Conservation (phyloP, 2,329 filamentous ascomycete species). For the Penicillium vulpinum region DNA sequence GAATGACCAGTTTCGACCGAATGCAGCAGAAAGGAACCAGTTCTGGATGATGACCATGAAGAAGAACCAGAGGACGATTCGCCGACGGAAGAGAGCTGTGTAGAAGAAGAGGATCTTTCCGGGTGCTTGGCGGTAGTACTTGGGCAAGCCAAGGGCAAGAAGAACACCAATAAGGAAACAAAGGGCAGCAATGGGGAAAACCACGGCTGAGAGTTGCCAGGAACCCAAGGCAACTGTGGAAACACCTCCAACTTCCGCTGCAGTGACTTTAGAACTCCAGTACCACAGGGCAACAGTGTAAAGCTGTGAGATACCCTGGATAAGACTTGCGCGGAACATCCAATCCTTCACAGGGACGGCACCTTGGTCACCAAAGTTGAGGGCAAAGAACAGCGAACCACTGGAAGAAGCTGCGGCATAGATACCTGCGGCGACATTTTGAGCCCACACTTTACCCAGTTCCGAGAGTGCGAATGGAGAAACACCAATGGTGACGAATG, state of each 20-base stretch:
- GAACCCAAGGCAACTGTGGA: conserved; percentile 40
- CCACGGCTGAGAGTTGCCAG: conserved; percentile 54
- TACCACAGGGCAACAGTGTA: conserved; percentile 67
- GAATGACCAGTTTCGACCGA: conserved; percentile 67
- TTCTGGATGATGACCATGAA: conserved; percentile 65
- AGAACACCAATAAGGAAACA: conserved; percentile 58
- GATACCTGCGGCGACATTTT: conserved; percentile 61
- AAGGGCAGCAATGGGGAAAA: conserved; percentile 58
- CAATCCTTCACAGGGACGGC: conserved; percentile 63
- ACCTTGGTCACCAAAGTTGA: conserved; percentile 66
- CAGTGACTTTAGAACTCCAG: conserved; percentile 57
- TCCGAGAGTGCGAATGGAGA: conserved; percentile 53
- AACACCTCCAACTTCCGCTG: conserved; percentile 42
- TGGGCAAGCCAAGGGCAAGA: conserved; percentile 61
- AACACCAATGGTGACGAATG: conserved; percentile 62
- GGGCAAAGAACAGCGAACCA: conserved; percentile 65
- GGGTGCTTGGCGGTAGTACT: conserved; percentile 65
- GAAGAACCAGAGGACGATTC: conserved; percentile 68
- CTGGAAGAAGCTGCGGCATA: conserved; percentile 64
- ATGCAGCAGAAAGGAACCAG: conserved; percentile 65
- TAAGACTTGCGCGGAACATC: conserved; percentile 65
- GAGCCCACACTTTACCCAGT: conserved; percentile 54
- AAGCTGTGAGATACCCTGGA: conserved; percentile 66
- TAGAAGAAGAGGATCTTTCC: conserved; percentile 67
- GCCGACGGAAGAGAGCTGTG: conserved; percentile 59